Evolutionary conservation across 1,284 basidiomycete species (phyloP), one percentile per base, ranked within the genome.

Genomic region (Lignosus rhinocerotis): DNA sequence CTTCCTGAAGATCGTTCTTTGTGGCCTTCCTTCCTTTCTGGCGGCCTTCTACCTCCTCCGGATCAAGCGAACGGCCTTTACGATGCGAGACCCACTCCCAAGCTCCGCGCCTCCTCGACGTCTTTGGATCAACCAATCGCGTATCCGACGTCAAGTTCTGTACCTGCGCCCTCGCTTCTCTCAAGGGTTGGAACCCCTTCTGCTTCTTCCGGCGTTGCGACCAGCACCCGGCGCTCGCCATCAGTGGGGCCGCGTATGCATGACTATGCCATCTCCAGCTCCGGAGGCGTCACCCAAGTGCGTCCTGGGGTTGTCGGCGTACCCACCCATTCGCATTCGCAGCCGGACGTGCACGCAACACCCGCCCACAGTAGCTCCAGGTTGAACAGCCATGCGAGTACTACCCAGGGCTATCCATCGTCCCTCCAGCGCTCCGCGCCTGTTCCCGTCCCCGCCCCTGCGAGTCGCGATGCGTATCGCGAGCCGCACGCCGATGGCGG

Each of bases 1-100:
- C 80, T 98, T 7, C 96, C 96, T 0, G 94, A 94, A 60, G 95
- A 98, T 73, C 93, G 95, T 63, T 89, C 90, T 3, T 79, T 91
- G 51, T 93, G 93, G 92, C 90, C 89, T 1, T 85, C 85, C 21
- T 90, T 86, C 77, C 80, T 85, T 61, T 94, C 81, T 67, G 86
- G 87, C 11, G 90, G 89, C 1, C 73, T 80, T 12, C 73, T 92
- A 8, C 86, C 87, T 25, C 81, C 79, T 34, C 84, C 83, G n/a
- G 75, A 76, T 52, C 58, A 65, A 12, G 63, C 71, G 30, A 67
- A 61, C 51, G 50, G 50, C 64, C 53, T 45, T 30, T 54, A 42
- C 30, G 58, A 51, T 51, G 55, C 16, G 52, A 61, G 42, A 48
- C 42, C 38, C 30, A 25, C 58, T 5, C 47, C 60, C 3, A 66